Base-by-base conservation (phyloP, 768 basidiomycete genomes). In the Auricularia auricula-judae region DNA sequence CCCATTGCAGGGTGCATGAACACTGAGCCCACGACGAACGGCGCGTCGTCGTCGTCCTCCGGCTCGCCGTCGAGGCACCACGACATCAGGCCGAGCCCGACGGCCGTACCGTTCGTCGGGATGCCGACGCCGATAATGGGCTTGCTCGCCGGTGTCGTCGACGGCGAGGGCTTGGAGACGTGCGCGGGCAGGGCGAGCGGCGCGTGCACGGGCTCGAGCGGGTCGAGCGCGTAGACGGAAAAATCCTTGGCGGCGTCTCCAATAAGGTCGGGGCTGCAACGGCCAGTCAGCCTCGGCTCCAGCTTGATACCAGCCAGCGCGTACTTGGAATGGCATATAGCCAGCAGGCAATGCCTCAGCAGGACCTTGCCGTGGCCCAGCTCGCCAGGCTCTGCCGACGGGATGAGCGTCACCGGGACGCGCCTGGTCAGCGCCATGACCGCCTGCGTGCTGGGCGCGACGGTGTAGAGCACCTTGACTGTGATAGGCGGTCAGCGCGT, bases 201-300 rank as follows among this genome's bases (percentile, higher is more conserved):
- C 18, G 14, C 47, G 21, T 51, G 47, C 21, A 18, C 47, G 21
- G 47, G 47, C 47, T 51, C 47, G 18, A 51, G 47, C 14, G 47
- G 47, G 47, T 51, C 47, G 47, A 51, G 47, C 47, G 47, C 47
- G 47, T 92, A 91, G 39, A 92, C 81, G 35, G 89, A 87, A 72
- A 83, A 92, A 72, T 92, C 90, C 65, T 84, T 81, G 42, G 77
- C 71, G n/a, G 67, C 68, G 53, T 87, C 81, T 56, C 84, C 84
- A 14, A 85, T 74, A 29, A 91, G 77, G 70, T 92, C 90, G 10
- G 90, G 89, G 68, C 89, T 90, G 42, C 7, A 56, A 56, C 11
- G 21, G 62, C 66, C 14, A 63, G 62, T 62, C 1, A 66, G 33
- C n/a, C 29, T 29, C 2, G 29, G 39, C 39, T 8, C 4, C 47